These are phyloP conservation scores for Trichoderma oligosporum DNA, from an alignment of 2,329 filamentous ascomycete species.

Conservation along the genomic window DNA sequence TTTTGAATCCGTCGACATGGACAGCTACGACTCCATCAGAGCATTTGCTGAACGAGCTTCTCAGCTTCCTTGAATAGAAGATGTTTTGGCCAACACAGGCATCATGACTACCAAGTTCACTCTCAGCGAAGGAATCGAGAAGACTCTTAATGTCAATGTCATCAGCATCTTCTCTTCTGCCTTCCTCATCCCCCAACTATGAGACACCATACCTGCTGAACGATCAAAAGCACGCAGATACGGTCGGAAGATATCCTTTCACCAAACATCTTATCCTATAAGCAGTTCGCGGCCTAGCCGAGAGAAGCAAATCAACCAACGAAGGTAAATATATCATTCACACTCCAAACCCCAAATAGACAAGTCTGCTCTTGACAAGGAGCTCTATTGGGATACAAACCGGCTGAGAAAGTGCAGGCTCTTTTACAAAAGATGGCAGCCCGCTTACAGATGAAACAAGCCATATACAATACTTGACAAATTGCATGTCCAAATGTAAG, in stretches of 20 bases:
- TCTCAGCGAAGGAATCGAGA: conserved; percentile 7
- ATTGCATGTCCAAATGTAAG: neutral
- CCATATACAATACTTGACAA: neutral
- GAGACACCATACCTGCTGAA: conserved; percentile 1
- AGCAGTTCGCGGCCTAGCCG: neutral
- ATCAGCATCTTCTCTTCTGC: conserved; percentile 18
- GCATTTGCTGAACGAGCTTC: conserved; percentile 12
- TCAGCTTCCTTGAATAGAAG: conserved; percentile 12
- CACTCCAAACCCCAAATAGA: neutral
- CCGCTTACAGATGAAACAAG: neutral
- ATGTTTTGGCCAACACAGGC: conserved; percentile 17
- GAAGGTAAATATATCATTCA: conserved; percentile 5
- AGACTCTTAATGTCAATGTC: conserved; percentile 17
- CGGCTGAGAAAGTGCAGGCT: conserved; percentile 1
- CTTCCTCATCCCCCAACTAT: conserved; percentile 10
- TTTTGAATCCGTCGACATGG: conserved; percentile 19
- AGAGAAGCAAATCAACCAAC: neutral
- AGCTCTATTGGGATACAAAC: neutral
- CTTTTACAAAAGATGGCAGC: conserved; percentile 3
- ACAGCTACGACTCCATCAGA: conserved; percentile 16
- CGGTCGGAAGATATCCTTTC: neutral
- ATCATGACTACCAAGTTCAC: neutral
- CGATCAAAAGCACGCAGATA: neutral
- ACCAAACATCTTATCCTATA: neutral
- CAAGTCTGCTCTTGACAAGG: neutral